phyloP scores from a whole-genome alignment of 2,329 filamentous ascomycete species.

The Onygena corvina region DNA sequence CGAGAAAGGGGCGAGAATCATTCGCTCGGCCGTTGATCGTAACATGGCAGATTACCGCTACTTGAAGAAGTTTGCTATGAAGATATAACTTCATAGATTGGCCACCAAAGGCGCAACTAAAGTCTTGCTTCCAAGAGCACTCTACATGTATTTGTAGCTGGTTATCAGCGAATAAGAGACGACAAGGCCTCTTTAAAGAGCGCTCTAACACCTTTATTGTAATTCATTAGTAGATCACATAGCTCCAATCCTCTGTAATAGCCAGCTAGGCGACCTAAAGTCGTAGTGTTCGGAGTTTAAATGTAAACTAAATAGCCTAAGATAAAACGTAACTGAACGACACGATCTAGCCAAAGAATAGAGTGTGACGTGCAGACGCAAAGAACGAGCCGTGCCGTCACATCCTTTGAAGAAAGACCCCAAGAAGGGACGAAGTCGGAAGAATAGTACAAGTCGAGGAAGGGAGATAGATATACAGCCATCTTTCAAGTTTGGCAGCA shows the following conservation, averaged over 20 bases:
- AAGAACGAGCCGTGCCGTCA: background rate
- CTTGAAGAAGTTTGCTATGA: constrained; percentile 53
- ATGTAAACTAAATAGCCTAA: background rate
- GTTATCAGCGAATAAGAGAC: too few relatives aligned
- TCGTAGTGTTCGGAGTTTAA: too few relatives aligned
- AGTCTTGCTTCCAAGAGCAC: too few relatives aligned
- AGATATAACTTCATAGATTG: constrained; percentile 24
- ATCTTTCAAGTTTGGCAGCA: background rate
- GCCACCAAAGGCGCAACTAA: too few relatives aligned
- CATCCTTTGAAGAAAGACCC: background rate
- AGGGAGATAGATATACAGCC: constrained; percentile 1
- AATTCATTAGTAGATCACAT: too few relatives aligned
- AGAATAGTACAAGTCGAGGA: background rate
- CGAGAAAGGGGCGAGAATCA: constrained; percentile 46
- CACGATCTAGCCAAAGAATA: background rate
- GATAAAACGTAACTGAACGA: background rate
- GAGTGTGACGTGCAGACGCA: background rate
- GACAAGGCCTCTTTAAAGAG: too few relatives aligned
- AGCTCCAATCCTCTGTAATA: too few relatives aligned
- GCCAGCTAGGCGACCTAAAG: too few relatives aligned
- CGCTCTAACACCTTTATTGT: too few relatives aligned
- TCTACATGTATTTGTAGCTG: too few relatives aligned
- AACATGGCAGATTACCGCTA: constrained; percentile 52
- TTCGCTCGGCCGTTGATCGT: constrained; percentile 46
- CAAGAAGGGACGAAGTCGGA: background rate